These are phyloP conservation scores for Capronia coronata DNA, from an alignment of 2,329 filamentous ascomycete species.

Conservation along the genomic window DNA sequence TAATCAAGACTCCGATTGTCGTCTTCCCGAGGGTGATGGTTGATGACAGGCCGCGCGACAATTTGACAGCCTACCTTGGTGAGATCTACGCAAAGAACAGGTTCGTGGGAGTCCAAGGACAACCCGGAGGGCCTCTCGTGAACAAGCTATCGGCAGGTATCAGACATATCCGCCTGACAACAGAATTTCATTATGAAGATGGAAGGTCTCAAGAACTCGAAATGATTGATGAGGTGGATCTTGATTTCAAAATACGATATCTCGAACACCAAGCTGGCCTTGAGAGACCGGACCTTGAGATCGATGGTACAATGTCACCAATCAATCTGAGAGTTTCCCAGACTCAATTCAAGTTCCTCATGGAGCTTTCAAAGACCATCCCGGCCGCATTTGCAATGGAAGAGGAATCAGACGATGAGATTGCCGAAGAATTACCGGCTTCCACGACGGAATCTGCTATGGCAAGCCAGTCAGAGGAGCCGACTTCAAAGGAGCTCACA, in stretches of 20 bases:
- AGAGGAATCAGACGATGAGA: constrained; percentile 63
- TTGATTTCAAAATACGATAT: constrained; percentile 88
- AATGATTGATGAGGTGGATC: constrained; percentile 93
- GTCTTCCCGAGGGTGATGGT: constrained; percentile 79
- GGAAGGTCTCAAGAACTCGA: constrained; percentile 76
- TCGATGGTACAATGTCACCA: constrained; percentile 86
- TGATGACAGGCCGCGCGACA: constrained; percentile 66
- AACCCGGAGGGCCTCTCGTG: constrained; percentile 63
- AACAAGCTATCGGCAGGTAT: constrained; percentile 91
- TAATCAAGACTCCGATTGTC: constrained; percentile 91
- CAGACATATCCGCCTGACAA: constrained; percentile 83
- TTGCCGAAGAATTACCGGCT: constrained; percentile 63
- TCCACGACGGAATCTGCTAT: constrained; percentile 47
- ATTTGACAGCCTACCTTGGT: constrained; percentile 86
- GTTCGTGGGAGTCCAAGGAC: constrained; percentile 78
- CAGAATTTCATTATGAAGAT: constrained; percentile 73
- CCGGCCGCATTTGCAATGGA: constrained; percentile 80
- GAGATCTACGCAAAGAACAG: constrained; percentile 96
- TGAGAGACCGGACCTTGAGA: constrained; percentile 82
- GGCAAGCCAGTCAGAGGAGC: constrained; percentile 40
- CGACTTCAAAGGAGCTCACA: constrained; percentile 38
- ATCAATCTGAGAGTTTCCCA: constrained; percentile 86
- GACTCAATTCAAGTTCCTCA: constrained; percentile 79
- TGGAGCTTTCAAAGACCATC: constrained; percentile 81
- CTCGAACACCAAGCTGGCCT: constrained; percentile 72